A percentile compares a stretch with the other conserved stretches of the same genome.
Conservation (phyloP, 768 basidiomycete species). For the Rossbeevera mucosa region DNA sequence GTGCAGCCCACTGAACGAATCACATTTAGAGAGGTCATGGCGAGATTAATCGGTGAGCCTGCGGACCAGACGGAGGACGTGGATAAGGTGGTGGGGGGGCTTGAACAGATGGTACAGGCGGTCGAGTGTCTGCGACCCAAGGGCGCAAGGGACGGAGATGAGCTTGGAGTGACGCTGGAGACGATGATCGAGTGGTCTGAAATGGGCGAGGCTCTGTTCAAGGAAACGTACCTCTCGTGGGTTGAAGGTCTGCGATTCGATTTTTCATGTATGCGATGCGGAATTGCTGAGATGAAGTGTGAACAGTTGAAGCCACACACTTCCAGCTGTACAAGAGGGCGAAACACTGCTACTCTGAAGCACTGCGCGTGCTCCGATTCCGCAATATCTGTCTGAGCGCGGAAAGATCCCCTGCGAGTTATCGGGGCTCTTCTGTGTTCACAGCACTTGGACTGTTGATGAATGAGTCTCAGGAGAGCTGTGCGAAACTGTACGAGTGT, state of each 20-base stretch:
- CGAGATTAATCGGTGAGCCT: conserved; percentile 47
- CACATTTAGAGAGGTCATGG: conserved; percentile 65
- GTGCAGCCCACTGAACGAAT: conserved; percentile 42
- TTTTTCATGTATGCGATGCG: neutral
- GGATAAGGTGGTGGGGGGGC: conserved; percentile 40
- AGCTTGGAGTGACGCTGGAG: conserved; percentile 65
- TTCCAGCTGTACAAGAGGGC: conserved; percentile 83
- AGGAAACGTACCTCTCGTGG: conserved; percentile 71
- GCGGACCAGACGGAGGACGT: conserved; percentile 37
- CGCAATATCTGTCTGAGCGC: conserved; percentile 57
- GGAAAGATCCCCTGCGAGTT: conserved; percentile 20
- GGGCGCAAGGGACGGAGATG: conserved; percentile 31
- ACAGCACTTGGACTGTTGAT: conserved; percentile 63
- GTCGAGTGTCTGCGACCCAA: conserved; percentile 51
- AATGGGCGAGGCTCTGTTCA: conserved; percentile 50
- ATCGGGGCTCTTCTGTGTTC: conserved; percentile 31
- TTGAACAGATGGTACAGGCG: conserved; percentile 45
- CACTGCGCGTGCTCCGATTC: conserved; percentile 76
- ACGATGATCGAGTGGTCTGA: conserved; percentile 70
- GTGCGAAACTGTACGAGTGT: conserved; percentile 67
- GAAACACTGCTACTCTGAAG: conserved; percentile 78
- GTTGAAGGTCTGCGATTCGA: conserved; percentile 57
- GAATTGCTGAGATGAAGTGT: neutral
- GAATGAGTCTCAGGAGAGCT: conserved; percentile 74
- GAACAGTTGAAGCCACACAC: conserved; percentile 62